These are phyloP conservation scores for Septoria linicola DNA, from an alignment of 2,329 filamentous ascomycete species.

Conservation along the genomic window DNA sequence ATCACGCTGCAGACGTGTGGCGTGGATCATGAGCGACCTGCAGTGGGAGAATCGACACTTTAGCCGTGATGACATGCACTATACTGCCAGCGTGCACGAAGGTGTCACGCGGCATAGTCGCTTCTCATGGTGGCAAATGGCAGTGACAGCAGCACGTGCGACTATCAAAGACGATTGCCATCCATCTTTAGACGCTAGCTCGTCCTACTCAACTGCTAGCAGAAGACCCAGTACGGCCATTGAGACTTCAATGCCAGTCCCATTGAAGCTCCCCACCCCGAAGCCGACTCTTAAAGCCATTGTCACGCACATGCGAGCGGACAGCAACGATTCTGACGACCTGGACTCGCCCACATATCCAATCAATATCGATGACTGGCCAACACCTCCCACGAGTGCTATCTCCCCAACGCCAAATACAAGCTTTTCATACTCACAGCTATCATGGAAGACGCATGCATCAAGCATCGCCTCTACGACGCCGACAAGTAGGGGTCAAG, in stretches of 20 bases:
- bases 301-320: background rate
- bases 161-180: background rate
- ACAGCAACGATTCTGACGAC: slow-evolving; percentile 6
- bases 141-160: background rate
- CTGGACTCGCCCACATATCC: background rate
- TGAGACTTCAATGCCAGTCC: background rate
- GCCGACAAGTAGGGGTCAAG: background rate
- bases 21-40: slow-evolving; percentile 3
- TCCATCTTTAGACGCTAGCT: slow-evolving; percentile 6
- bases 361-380: slow-evolving; percentile 8
- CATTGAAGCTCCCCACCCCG: background rate
- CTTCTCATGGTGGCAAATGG: slow-evolving; percentile 6
- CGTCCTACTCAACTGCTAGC: background rate
- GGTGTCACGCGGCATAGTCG: slow-evolving; percentile 2
- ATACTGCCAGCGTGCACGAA: background rate
- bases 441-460: background rate
- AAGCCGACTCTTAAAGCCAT: background rate
- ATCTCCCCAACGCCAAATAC: slow-evolving; percentile 1
- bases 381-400: slow-evolving; percentile 9
- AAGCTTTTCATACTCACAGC: background rate
- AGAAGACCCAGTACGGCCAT: background rate
- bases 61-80: background rate
- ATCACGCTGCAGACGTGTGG: background rate
- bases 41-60: slow-evolving; percentile 3
- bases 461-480: background rate